Conservation (phyloP, 768 basidiomycete genomes). For the Calocybe cyanea region DNA sequence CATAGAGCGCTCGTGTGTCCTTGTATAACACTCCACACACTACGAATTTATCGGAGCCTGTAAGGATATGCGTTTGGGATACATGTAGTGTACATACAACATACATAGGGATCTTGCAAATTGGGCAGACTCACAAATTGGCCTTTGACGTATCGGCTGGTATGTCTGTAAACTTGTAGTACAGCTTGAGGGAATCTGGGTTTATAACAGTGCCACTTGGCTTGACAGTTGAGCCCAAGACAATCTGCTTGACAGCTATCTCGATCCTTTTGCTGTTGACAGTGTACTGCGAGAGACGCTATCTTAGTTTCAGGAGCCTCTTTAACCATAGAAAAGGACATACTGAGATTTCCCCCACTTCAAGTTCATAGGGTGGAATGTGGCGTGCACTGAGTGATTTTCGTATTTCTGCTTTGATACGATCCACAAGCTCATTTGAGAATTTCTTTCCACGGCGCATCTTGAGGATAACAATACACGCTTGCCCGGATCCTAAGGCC, state of each 20-base stretch:
- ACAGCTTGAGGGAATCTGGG: constrained; percentile 60
- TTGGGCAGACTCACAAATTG: constrained; percentile 10
- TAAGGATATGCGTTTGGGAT: no score
- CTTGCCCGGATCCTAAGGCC: constrained; percentile 62
- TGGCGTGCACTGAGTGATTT: constrained; percentile 65
- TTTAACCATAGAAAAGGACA: constrained; percentile 21
- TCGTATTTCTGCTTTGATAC: constrained; percentile 57
- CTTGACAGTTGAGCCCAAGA: constrained; percentile 57
- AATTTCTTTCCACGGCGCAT: constrained; percentile 46
- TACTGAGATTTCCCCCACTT: constrained; percentile 65
- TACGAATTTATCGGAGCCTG: no score
- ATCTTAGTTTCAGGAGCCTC: background rate
- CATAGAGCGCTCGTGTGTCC: no score
- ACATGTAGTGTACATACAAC: no score
- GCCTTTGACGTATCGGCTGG: constrained; percentile 14
- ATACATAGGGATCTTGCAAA: no score
- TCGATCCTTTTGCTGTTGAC: constrained; percentile 79
- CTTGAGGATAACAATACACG: constrained; percentile 71
- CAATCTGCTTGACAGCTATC: constrained; percentile 74
- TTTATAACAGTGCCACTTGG: constrained; percentile 77
- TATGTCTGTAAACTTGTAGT: constrained; percentile 59
- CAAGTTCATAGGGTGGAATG: constrained; percentile 68
- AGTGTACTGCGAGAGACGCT: constrained; percentile 48
- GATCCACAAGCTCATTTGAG: constrained; percentile 35
- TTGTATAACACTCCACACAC: no score